Percentiles rank a stretch among this genome's conserved stretches.
These are phyloP conservation scores for Clavariopsis aquatica DNA, from an alignment of 495 filamentous ascomycete genomes.

Conservation along the genomic window DNA sequence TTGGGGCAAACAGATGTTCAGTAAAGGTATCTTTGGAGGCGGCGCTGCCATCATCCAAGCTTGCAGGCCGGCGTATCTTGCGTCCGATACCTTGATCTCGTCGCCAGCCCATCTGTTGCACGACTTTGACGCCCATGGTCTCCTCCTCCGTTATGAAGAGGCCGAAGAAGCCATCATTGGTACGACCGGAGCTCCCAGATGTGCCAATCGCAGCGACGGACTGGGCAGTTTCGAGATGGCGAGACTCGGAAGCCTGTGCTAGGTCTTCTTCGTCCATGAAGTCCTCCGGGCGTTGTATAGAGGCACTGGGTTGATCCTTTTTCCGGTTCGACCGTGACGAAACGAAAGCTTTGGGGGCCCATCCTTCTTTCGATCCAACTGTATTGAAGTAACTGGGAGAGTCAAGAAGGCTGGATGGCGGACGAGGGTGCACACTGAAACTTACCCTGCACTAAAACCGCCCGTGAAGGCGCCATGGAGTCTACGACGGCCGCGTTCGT, in stretches of 20 bases:
- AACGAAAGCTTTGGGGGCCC: slow-evolving; percentile 87
- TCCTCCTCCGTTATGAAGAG: slow-evolving; percentile 74
- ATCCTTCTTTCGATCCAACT: slow-evolving; percentile 97
- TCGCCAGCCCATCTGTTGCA: slow-evolving; percentile 95
- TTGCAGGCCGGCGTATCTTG: slow-evolving; percentile 75
- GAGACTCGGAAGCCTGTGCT: slow-evolving; percentile 78
- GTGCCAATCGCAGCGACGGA: slow-evolving; percentile 77
- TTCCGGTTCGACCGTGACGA: slow-evolving; percentile 81
- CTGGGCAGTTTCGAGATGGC: slow-evolving; percentile 67
- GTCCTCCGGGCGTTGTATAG: slow-evolving; percentile 74
- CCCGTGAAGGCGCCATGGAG: slow-evolving; percentile 97
- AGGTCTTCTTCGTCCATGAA: slow-evolving; percentile 99
- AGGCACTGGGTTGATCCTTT: slow-evolving; percentile 59
- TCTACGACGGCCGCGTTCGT: slow-evolving; percentile 88
- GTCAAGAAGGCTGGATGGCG: slow-evolving; percentile 19
- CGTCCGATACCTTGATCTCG: slow-evolving; percentile 92
- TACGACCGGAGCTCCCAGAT: slow-evolving; percentile 57
- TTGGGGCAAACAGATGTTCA: slow-evolving; percentile 81
- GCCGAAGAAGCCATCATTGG: slow-evolving; percentile 67
- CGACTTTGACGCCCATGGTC: slow-evolving; percentile 83
- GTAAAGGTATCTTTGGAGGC: slow-evolving; percentile 40
- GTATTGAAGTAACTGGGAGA: slow-evolving; percentile 86
- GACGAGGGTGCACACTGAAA: background rate
- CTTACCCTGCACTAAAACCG: slow-evolving; percentile 92
- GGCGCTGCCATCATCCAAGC: slow-evolving; percentile 59